Percentiles rank a stretch among this genome's conserved stretches.
Evolutionary conservation across 2,329 filamentous ascomycete species (phyloP).

Genomic region (Xylaria sp.): DNA sequence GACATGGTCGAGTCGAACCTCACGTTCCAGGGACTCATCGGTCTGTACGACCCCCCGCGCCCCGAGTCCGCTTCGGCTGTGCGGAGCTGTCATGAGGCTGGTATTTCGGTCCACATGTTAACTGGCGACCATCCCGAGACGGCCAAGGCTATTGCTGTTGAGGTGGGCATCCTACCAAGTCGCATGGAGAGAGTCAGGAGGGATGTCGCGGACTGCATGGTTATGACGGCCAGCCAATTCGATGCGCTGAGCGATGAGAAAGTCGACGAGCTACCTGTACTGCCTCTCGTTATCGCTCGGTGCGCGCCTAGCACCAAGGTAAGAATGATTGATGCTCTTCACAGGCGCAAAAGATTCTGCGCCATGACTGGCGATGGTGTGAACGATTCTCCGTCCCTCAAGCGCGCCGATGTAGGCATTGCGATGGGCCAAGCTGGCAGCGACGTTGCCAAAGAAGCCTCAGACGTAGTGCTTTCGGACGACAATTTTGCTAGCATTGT

Average conservation of each 20-base stretch:
- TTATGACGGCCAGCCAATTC: constrained; percentile 69
- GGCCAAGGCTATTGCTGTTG: constrained; percentile 64
- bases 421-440: constrained; percentile 65
- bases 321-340: constrained; percentile 75
- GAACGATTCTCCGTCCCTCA: constrained; percentile 74
- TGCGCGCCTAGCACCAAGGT: constrained; percentile 75
- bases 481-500: constrained; percentile 78
- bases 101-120: constrained; percentile 71
- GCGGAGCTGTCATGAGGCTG: constrained; percentile 63
- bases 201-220: constrained; percentile 62
- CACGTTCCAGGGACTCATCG: constrained; percentile 69
- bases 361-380: constrained; percentile 80
- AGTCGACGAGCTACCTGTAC: constrained; percentile 66
- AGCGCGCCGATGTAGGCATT: constrained; percentile 74
- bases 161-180: constrained; percentile 64
- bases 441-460: constrained; percentile 68
- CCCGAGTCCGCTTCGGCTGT: constrained; percentile 68
- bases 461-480: constrained; percentile 72
- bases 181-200: constrained; percentile 63
- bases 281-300: constrained; percentile 72
- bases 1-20: constrained; percentile 63
- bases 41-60: constrained; percentile 74
- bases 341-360: constrained; percentile 67
- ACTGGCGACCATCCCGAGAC: constrained; percentile 71
- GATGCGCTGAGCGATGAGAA: constrained; percentile 67